A percentile compares a stretch with the other conserved stretches of the same genome.
phyloP scores from a whole-genome alignment of 371 early-diverging fungal species.

The Circinella umbellata region DNA sequence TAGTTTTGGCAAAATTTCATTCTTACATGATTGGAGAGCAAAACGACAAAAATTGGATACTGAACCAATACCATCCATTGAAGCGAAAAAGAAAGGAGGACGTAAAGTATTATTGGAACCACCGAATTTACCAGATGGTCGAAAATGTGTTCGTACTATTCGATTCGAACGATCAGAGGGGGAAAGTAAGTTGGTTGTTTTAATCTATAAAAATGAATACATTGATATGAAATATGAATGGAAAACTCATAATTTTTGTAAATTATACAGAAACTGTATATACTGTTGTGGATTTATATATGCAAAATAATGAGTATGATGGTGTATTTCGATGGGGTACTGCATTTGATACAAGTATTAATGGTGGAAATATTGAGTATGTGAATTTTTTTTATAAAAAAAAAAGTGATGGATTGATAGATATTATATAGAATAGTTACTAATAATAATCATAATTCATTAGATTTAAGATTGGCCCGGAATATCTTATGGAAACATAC shows the following conservation, averaged over 20 bases:
- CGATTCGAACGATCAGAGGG: constrained; percentile 63
- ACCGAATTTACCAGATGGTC: constrained; percentile 51
- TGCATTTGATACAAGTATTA: constrained; percentile 54
- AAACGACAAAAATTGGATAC: constrained; percentile 51
- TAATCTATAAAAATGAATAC: too few species aligned
- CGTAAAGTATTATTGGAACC: constrained; percentile 39
- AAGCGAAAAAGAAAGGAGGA: constrained; percentile 54
- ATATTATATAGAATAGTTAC: background rate
- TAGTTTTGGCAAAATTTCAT: constrained; percentile 65
- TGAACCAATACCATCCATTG: constrained; percentile 57
- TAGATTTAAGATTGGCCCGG: constrained; percentile 62
- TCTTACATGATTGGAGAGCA: constrained; percentile 65
- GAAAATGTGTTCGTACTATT: constrained; percentile 59
- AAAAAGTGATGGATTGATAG: background rate
- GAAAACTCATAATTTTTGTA: too few species aligned
- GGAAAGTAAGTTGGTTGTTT: constrained; percentile 36
- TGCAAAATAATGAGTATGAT: constrained; percentile 51
- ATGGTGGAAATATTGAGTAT: constrained; percentile 64
- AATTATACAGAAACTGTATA: constrained; percentile 48
- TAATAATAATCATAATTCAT: background rate
- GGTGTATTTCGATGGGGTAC: constrained; percentile 68
- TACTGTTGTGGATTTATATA: constrained; percentile 59
- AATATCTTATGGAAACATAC: constrained; percentile 62
- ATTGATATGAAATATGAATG: too few species aligned
- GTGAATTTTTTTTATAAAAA: constrained; percentile 9